Base-by-base conservation (phyloP, 768 basidiomycete genomes). In the Lactarius vividus region DNA sequence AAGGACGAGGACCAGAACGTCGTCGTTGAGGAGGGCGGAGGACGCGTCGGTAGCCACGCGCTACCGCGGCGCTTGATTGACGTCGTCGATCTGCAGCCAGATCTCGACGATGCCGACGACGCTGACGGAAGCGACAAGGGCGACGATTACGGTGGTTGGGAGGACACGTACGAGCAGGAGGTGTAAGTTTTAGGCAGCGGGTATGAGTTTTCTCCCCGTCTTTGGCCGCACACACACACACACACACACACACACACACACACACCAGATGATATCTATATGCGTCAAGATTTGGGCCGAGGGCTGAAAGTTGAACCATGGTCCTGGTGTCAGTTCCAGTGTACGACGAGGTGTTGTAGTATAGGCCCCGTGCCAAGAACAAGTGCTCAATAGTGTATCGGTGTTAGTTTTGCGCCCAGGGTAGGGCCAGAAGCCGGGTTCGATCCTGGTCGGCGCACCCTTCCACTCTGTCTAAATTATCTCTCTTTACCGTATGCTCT, bases 101-200 rank as follows among this genome's bases (percentile, higher is more conserved):
- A 77, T 33, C 74, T 68, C 16, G 75, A 73, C 31, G 71, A 65
- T 10, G 76, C 65, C 39, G 67, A 69, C 1, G 71, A 67, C 15
- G 76, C 67, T 31, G 67, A 69, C 1, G 76, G 57, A 29, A 78
- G 77, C 64, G 80, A 80, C 23, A 80, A 83, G 66, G 80, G 77
- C 13, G 78, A 80, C 11, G 76, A 77, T 59, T 76, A 75, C 59
- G 70, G 55, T 18, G 18, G 73, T 26, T 79, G 77, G 53, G 82
- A 81, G 75, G 88, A 84, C 56, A 79, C 74, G 29, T 92, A 89
- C 71, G 89, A 92, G 72, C 90, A 92, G 72, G 91, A 92, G 75
- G 84, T 89, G 18, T 79, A 69, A 46, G 18, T 53, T 11, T 20
- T 4, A 2, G n/a, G 65, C 37, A 42, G 49, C 49, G 10, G 33